Base-by-base conservation (phyloP, 1,284 basidiomycete genomes). In the Taiwanofungus camphoratus region DNA sequence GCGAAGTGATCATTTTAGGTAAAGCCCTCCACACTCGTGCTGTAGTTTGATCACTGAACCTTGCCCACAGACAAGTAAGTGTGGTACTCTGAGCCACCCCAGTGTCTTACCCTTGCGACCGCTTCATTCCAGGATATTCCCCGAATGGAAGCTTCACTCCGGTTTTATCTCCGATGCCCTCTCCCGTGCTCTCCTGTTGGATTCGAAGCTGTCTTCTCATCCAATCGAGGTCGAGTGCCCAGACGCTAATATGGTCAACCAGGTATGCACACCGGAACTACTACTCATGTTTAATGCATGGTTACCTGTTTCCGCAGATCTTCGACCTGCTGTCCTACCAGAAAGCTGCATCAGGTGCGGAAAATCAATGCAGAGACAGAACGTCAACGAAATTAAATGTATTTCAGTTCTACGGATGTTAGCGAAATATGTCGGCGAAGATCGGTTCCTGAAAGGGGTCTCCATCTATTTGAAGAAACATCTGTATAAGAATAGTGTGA, bases 161-260 rank as follows among this genome's bases (percentile, higher is more conserved):
- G 72, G 75, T 37, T 89, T 88, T 59, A 80, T 88, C 50, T 71
- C 72, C 11, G 27, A 72, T 73, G 48, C 59, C 66, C 31, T 91
- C 93, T 20, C 75, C 96, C 36, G 69, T 62, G 67, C 22, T 92
- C 94, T 11, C 74, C 96, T 24, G 69, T 76, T 97, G 43, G 95
- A 99, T 59, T 80, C 89, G 8, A 92, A 94, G 63, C 71, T 88
- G 12, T 95, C 92, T 12, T 94, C 91, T 23, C 95, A 99, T 64
- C 89, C 94, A 1, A 92, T 99, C 57, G 92, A 99, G 65, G 91
- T 97, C 16, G 85, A 87, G 7, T 92, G 87, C 57, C 88, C 89
- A 0, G 88, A 94, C 60, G 86, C 89, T 11, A 85, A 88, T 58
- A 79, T 87, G 60, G 87, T 93, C 55, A 87, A 87, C 60, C 87